Conservation (phyloP, 768 basidiomycete genomes). For the Xanthoconium stramineum region DNA sequence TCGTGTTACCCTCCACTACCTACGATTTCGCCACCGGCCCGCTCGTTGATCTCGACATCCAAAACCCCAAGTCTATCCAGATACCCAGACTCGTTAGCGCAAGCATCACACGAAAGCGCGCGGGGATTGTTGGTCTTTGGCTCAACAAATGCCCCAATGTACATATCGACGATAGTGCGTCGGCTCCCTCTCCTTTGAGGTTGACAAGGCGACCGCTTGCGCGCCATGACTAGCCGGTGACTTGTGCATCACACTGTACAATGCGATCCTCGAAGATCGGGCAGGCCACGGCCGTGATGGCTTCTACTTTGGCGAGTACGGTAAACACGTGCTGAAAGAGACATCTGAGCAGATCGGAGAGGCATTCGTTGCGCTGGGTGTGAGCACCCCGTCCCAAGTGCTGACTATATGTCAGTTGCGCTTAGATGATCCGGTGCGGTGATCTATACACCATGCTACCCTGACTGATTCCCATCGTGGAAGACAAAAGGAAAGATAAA, state of each 20-base stretch:
- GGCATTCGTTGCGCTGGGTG: conserved; percentile 4
- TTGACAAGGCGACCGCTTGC: not conserved
- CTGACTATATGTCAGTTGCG: too few relatives aligned
- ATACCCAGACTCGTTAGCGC: conserved; percentile 48
- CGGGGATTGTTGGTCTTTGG: conserved; percentile 54
- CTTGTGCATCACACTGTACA: conserved; percentile 43
- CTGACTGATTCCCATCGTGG: too few relatives aligned
- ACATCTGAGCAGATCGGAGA: conserved; percentile 39
- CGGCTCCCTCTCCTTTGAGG: not conserved
- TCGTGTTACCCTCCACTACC: not conserved
- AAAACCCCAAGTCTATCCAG: conserved; percentile 51
- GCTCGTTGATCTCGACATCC: conserved; percentile 28
- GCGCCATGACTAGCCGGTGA: conserved; percentile 21
- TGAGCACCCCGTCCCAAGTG: not conserved
- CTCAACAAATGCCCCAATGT: conserved; percentile 58
- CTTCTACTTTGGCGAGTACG: conserved; percentile 49
- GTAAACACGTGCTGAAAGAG: conserved; percentile 42
- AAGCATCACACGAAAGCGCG: conserved; percentile 45
- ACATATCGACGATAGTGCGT: too few relatives aligned
- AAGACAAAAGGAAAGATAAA: too few relatives aligned
- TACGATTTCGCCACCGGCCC: too few relatives aligned
- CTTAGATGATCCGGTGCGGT: too few relatives aligned
- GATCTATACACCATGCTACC: too few relatives aligned
- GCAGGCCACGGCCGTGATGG: too few relatives aligned
- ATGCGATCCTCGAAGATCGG: conserved; percentile 25